Evolutionary conservation across 2,329 filamentous ascomycete genomes (phyloP).

Genomic region (Domatiomyces catenatus): DNA sequence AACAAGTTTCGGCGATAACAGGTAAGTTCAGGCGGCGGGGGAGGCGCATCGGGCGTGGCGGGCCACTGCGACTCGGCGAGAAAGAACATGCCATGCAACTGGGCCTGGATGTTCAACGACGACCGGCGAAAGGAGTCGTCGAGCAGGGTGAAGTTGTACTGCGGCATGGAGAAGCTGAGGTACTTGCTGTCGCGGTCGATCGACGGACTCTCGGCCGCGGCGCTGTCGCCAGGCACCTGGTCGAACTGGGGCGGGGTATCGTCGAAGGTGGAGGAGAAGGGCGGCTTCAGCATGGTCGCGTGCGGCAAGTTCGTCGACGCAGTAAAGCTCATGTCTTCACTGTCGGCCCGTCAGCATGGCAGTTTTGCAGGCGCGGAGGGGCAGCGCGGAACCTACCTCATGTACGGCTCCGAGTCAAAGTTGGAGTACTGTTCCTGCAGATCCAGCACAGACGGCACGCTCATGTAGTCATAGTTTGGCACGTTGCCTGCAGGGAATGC

Average conservation of each 20-base stretch:
- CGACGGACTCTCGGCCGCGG: slow-evolving; percentile 37
- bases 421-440: slow-evolving; percentile 43
- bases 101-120: slow-evolving; percentile 43
- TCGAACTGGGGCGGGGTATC: slow-evolving; percentile 33
- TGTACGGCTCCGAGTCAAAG: slow-evolving; percentile 45
- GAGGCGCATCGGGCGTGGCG: slow-evolving; percentile 37
- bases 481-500: slow-evolving; percentile 34
- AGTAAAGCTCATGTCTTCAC: slow-evolving; percentile 37
- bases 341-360: slow-evolving; percentile 16
- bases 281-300: slow-evolving; percentile 32
- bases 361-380: slow-evolving; percentile 8
- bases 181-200: slow-evolving; percentile 55
- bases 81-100: slow-evolving; percentile 56
- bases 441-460: slow-evolving; percentile 38
- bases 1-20: slow-evolving; percentile 94
- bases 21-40: slow-evolving; percentile 59
- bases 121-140: slow-evolving; percentile 43
- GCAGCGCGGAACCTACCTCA: slow-evolving; percentile 33
- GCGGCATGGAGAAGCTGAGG: slow-evolving; percentile 55
- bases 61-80: slow-evolving; percentile 50
- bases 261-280: slow-evolving; percentile 32
- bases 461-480: slow-evolving; percentile 32
- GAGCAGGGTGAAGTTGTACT: slow-evolving; percentile 44
- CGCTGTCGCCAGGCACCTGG: slow-evolving; percentile 28
- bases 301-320: slow-evolving; percentile 25